Evolutionary conservation across 2,329 filamentous ascomycete genomes (phyloP).

Genomic region (Phaeosphaeriaceae sp.): DNA sequence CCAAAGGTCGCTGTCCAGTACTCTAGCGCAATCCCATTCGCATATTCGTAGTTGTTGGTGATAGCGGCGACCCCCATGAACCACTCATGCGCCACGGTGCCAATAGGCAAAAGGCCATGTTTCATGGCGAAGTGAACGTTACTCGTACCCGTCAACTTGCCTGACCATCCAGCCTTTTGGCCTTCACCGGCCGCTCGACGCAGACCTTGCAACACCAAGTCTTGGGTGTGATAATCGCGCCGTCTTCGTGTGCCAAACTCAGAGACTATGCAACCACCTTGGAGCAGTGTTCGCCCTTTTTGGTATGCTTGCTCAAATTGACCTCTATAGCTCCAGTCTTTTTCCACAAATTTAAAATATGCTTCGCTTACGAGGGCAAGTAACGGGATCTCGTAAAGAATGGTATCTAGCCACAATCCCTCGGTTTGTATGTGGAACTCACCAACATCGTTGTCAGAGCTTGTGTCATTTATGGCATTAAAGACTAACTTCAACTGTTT

Average conservation of each 20-base stretch:
- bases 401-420: constrained; percentile 91
- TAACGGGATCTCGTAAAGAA: constrained; percentile 95
- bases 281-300: constrained; percentile 79
- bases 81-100: constrained; percentile 96
- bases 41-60: constrained; percentile 80
- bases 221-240: constrained; percentile 93
- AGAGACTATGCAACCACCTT: constrained; percentile 86
- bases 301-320: constrained; percentile 84
- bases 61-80: constrained; percentile 98
- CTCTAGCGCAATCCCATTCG: constrained; percentile 81
- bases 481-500: constrained; percentile 81
- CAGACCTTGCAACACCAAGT: constrained; percentile 88
- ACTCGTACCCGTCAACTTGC: constrained; percentile 85
- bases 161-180: constrained; percentile 67
- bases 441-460: constrained; percentile 70
- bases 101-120: constrained; percentile 81
- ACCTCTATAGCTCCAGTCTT: constrained; percentile 85
- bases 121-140: constrained; percentile 98
- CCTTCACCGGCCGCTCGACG: constrained; percentile 77
- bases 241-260: constrained; percentile 92
- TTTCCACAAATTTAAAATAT: constrained; percentile 97
- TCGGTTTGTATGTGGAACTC: constrained; percentile 78
- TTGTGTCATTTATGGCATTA: constrained; percentile 60
- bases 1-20: constrained; percentile 95
- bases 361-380: constrained; percentile 91